A percentile compares a stretch with the other conserved stretches of the same genome.
These are phyloP conservation scores for Dendrobium huoshanense DNA, from an alignment of 106 monocot species.

Conservation along the genomic window DNA sequence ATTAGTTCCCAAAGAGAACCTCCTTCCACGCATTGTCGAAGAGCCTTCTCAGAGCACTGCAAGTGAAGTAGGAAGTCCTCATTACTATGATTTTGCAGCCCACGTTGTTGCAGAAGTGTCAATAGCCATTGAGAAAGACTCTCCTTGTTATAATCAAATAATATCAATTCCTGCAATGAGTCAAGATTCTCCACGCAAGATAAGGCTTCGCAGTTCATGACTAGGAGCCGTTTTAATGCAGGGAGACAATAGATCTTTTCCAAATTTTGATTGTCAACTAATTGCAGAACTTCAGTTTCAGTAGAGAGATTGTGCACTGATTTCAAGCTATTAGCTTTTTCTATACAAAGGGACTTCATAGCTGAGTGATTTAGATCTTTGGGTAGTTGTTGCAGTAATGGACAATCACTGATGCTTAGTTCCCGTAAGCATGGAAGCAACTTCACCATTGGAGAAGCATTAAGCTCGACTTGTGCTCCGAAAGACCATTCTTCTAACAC, in stretches of 20 bases:
- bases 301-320: neutral
- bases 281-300: neutral
- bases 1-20: slow-evolving; percentile 30
- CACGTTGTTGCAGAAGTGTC: neutral
- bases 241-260: slow-evolving; percentile 4
- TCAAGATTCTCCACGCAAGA: neutral
- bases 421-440: slow-evolving; percentile 6
- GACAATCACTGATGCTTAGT: slow-evolving; percentile 4
- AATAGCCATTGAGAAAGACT: slow-evolving; percentile 21
- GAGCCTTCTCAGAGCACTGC: neutral
- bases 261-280: neutral
- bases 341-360: slow-evolving; percentile 4
- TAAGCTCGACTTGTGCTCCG: neutral
- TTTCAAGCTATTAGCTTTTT: neutral
- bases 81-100: neutral
- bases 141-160: neutral
- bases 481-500: slow-evolving; percentile 30
- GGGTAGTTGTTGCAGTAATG: slow-evolving; percentile 16
- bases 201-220: neutral
- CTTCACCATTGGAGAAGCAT: neutral
- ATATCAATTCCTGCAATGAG: neutral
- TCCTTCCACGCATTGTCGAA: slow-evolving; percentile 19
- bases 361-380: slow-evolving; percentile 5
- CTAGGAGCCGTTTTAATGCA: neutral
- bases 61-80: slow-evolving; percentile 10